These are phyloP conservation scores for Aphanomyces euteiches DNA, from an alignment of 352 stramenopile species.

Conservation along the genomic window DNA sequence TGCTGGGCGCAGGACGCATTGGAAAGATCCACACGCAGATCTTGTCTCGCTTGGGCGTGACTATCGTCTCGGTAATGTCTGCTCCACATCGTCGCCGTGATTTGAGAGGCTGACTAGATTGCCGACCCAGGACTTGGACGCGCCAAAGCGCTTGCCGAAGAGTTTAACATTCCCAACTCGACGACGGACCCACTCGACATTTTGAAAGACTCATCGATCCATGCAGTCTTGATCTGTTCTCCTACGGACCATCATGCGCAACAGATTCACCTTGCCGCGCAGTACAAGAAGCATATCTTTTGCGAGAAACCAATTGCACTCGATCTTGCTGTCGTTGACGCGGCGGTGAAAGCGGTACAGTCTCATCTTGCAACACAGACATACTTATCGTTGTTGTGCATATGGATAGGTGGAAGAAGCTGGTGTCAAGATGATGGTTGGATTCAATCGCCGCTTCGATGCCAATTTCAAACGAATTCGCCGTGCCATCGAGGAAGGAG, in stretches of 20 bases:
- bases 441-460: constrained; percentile 92
- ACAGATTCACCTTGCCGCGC: constrained; percentile 91
- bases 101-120: constrained; percentile 33
- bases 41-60: constrained; percentile 46
- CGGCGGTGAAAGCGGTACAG: constrained; percentile 51
- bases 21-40: constrained; percentile 54
- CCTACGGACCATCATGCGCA: constrained; percentile 91
- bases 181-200: constrained; percentile 85
- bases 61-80: constrained; percentile 45
- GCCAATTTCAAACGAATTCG: constrained; percentile 91
- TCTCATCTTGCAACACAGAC: background rate
- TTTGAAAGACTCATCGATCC: constrained; percentile 88
- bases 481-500: constrained; percentile 69
- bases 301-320: constrained; percentile 95
- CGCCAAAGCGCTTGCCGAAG: constrained; percentile 40
- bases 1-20: constrained; percentile 69
- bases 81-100: background rate
- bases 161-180: constrained; percentile 57
- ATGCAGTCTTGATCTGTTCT: constrained; percentile 96
- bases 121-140: constrained; percentile 33
- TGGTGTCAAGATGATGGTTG: constrained; percentile 94
- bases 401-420: constrained; percentile 34
- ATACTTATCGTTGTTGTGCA: no score
- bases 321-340: constrained; percentile 66
- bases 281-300: constrained; percentile 93